Conservation (phyloP, 148 eudicot genomes). For the Camellia lanceoleosa region DNA sequence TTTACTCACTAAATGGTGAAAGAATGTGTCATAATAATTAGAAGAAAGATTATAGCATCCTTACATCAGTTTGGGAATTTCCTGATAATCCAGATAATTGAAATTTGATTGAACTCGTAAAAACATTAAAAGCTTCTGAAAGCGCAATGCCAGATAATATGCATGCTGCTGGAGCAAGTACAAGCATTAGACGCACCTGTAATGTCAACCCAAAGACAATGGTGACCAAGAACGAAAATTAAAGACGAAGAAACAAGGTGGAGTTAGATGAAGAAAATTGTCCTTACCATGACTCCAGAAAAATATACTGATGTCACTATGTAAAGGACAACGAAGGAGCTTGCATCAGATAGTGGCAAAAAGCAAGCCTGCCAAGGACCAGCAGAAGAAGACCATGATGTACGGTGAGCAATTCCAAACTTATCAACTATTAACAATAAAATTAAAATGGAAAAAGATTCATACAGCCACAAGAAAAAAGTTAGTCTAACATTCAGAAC, state of each 20-base stretch:
- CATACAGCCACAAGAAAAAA: not conserved
- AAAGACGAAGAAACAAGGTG: not conserved
- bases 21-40: not conserved
- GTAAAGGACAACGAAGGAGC: slow-evolving; percentile 90
- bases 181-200: slow-evolving; percentile 98
- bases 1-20: not conserved
- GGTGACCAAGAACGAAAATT: not conserved
- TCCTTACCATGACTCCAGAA: slow-evolving; percentile 94
- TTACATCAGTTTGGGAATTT: slow-evolving; percentile 47
- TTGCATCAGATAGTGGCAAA: slow-evolving; percentile 91
- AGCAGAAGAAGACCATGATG: slow-evolving; percentile 18
- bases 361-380: slow-evolving; percentile 71
- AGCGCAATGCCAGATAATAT: slow-evolving; percentile 97
- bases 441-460: not conserved
- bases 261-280: not conserved
- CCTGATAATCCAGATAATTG: slow-evolving; percentile 47
- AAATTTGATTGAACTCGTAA: slow-evolving; percentile 79
- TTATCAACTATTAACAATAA: slow-evolving; percentile 1
- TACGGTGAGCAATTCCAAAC: slow-evolving; percentile 6
- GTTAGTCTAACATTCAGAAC: slow-evolving; percentile 27
- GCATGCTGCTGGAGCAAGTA: slow-evolving; percentile 98
- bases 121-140: slow-evolving; percentile 83
- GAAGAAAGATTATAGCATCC: slow-evolving; percentile 14
- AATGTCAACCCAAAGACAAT: slow-evolving; percentile 12
- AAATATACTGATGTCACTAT: slow-evolving; percentile 88